Base-by-base conservation (phyloP, 2,329 filamentous ascomycete genomes). In the Nakataea oryzae region DNA sequence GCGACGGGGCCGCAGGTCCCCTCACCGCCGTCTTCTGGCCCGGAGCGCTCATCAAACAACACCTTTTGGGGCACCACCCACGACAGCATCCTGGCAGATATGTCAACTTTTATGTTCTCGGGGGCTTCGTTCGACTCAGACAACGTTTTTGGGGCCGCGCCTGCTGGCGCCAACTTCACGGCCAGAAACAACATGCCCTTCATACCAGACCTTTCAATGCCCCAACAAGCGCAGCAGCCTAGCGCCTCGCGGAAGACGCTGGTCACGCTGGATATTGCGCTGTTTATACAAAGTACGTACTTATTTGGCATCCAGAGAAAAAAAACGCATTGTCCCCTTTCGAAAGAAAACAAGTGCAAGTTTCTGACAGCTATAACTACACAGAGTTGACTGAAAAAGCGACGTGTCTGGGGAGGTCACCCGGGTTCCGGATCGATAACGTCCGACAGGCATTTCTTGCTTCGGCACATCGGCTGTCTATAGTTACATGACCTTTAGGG, bases 401-500 rank as follows among this genome's bases (percentile, higher is more conserved):
- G 1, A 68, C 67, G 0, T 75, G 73, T 61, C 64, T 75, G 0
- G 72, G 71, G 1, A 64, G 70, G 32, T 64, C 71, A 3, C 71
- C 73, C 2, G 73, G 72, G 0, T 70, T 74, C 60, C 67, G 67
- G 17, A 64, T 64, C 24, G 30, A 54, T 17, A 70, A 73, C 54
- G 67, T 75, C 21, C 70, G 73, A 41, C 56, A 62, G 8, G 70
- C 72, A 0, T 68, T 68, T 12, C 65, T 66, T 64, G 61, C 29
- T 9, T 60, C 41, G 41, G 41, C 41, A 21, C 17, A n/a, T n/a
- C 41, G 21, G 21, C 17, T n/a, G 6, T n/a, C 41, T 1, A 50
- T 50, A 3, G 3, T 2, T 50, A 1, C 21, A 50, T 50, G 41
- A 50, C 17, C 8, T n/a, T n/a, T n/a, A n/a, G 21, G 21, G 17